Percentiles rank a stretch among this genome's conserved stretches.
Conservation (phyloP, 1,284 basidiomycete species). For the Leccinum variabile region DNA sequence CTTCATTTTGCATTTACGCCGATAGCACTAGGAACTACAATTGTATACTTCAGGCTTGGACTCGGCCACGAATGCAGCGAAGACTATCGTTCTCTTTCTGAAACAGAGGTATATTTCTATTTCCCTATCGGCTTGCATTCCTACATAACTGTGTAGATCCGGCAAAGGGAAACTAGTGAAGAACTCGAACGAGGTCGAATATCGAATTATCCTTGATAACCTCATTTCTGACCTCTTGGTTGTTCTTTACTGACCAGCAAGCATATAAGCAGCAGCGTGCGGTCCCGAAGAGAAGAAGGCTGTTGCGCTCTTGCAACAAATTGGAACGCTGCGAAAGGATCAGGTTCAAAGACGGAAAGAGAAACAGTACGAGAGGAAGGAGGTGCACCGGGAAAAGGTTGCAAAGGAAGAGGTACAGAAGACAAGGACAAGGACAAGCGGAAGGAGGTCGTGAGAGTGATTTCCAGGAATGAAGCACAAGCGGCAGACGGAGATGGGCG, state of each 20-base stretch:
- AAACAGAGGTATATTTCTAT: slow-evolving; percentile 61
- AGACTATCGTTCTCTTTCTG: slow-evolving; percentile 82
- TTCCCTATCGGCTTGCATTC: background rate
- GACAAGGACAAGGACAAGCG: slow-evolving; percentile 80
- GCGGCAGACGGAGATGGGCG: slow-evolving; percentile 54
- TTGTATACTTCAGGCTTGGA: slow-evolving; percentile 70
- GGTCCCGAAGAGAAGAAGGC: slow-evolving; percentile 95
- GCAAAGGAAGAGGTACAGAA: slow-evolving; percentile 70
- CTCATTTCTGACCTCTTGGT: slow-evolving; percentile 88
- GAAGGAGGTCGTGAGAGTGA: slow-evolving; percentile 74
- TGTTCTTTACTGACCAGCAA: slow-evolving; percentile 80
- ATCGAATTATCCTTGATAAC: slow-evolving; percentile 87
- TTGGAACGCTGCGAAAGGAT: slow-evolving; percentile 89
- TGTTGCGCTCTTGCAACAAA: slow-evolving; percentile 91
- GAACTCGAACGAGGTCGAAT: slow-evolving; percentile 87
- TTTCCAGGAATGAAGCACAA: slow-evolving; percentile 68
- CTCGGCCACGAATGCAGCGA: slow-evolving; percentile 79
- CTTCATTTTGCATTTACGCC: slow-evolving; percentile 1
- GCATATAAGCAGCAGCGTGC: slow-evolving; percentile 90
- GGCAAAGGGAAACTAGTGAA: slow-evolving; percentile 84
- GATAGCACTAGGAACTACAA: slow-evolving; percentile 54
- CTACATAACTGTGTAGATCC: slow-evolving; percentile 45
- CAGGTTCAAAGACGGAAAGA: slow-evolving; percentile 76
- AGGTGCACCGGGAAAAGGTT: slow-evolving; percentile 63
- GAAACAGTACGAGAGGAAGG: slow-evolving; percentile 78